Base-by-base conservation (phyloP, 2,329 filamentous ascomycete genomes). In the Blastomyces emzantsi region DNA sequence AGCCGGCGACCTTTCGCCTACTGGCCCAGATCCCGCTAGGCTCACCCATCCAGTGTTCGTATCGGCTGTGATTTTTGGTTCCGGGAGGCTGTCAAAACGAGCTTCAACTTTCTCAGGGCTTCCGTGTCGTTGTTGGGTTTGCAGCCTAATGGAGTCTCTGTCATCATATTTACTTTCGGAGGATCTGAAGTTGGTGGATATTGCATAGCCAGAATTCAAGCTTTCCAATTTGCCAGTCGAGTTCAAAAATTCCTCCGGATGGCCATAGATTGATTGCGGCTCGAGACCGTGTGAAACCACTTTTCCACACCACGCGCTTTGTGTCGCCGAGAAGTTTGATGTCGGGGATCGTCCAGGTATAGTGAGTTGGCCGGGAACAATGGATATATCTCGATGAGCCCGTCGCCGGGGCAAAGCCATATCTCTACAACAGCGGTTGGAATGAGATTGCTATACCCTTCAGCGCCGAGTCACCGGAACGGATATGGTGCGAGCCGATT, bases 371-470 rank as follows among this genome's bases (percentile, higher is more conserved):
- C 19, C 25, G n/a, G 9, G 39, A 19, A 11, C 39, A 30, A 28
- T 45, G 22, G 36, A 45, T 59, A n/a, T 28, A 19, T 59, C 56
- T 45, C 15, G 39, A 28, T 45, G 22, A 11, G 39, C 22, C 56
- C 33, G 8, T 59, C 56, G 56, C 28, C 25, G 56, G 39, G 56
- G 22, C 15, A 59, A 45, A 59, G 56, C 56, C 56, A 59, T 59
- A 19, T 39, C 49, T 28, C 49, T 30, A 15, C 11, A 25, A 22
- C 22, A 6, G 13, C 13, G 4, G 4, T 30, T 52, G 22, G 49
- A 30, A 25, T 2, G 49, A 28, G 11, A 55, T 36, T 55, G 33
- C 17, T 22, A 55, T n/a, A 9, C 30, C 17, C 52, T 33, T n/a
- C 52, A 36, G 30, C 19, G 6, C 52, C 33, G 30, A 19, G 15